Evolutionary conservation across 169 alveolate species (phyloP), one percentile per base, ranked within the genome.

Genomic region (Besnoitia besnoiti): DNA sequence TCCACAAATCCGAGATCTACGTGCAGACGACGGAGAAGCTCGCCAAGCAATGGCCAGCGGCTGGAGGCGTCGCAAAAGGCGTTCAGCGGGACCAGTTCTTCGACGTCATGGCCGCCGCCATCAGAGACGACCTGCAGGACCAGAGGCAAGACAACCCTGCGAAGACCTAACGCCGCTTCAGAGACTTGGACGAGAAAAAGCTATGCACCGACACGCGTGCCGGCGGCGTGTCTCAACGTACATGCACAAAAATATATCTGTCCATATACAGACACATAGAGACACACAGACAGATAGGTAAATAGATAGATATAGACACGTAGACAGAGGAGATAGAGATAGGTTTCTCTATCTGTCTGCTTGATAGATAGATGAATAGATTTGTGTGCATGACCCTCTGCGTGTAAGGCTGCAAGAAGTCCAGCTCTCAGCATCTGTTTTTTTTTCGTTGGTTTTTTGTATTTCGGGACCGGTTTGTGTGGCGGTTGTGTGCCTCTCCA

Each of bases 121-220:
- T 93, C 21, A 55, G 95, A 49, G 92, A 89, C 35, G 95, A 93
- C 47, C 87, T 93, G n/a, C 75, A 67, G 89, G 92, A 93, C 55
- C 95, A 93, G 51, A 89, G 94, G 95, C 76, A 55, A 85, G 33
- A 19, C 79, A 33, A 1, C 10, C 35, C 7, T 35, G 40, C 37
- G 19, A 1, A n/a, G 5, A 37, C 12, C 0, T 47, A 14, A 0
- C 3, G 5, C 44, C 44, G 49, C 47, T 3, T 49, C 24, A 27
- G 12, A 3, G 27, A 49, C 19, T 30, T 30, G 10, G 37, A 5
- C 35, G 46, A 8, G 35, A 14, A 10, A n/a, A 16, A 7, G 55
- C 55, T 40, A 40, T 30, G 30, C 50, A 10, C n/a, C 80, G 14
- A n/a, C n/a, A n/a, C n/a, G n/a, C n/a, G n/a, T n/a, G n/a, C n/a